phyloP scores from a whole-genome alignment of 2,329 filamentous ascomycete species.

The Diaporthe sp. region DNA sequence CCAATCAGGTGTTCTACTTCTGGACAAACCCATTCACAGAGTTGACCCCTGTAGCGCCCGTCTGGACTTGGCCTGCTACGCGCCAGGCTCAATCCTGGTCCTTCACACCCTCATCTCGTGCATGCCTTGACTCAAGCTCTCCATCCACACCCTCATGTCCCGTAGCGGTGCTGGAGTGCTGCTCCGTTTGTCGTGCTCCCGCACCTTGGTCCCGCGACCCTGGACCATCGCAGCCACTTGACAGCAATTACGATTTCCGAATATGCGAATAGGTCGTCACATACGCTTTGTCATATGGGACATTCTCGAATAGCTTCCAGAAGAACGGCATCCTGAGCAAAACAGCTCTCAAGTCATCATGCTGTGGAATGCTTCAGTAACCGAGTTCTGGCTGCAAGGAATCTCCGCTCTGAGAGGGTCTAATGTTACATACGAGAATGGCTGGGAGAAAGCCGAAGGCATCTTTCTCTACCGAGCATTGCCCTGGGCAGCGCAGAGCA shows the following conservation, averaged over 20 bases:
- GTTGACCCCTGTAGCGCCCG: constrained; percentile 26
- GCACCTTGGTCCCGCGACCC: constrained; percentile 29
- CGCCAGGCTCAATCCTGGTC: constrained; percentile 41
- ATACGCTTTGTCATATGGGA: constrained; percentile 16
- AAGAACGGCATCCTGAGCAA: not conserved
- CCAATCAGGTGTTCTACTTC: constrained; percentile 40
- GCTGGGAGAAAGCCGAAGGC: not conserved
- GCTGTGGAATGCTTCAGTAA: not conserved
- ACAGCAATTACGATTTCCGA: constrained; percentile 1
- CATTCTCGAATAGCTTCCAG: not conserved
- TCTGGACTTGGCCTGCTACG: constrained; percentile 36
- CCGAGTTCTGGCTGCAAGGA: not conserved
- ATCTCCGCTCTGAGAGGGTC: not conserved
- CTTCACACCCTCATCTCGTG: constrained; percentile 36
- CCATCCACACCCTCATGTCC: constrained; percentile 37
- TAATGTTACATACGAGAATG: constrained; percentile 3
- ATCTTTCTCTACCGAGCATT: not conserved
- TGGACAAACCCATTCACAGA: constrained; percentile 28
- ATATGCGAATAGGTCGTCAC: not conserved
- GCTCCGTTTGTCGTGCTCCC: constrained; percentile 30
- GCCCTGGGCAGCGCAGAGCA: constrained; percentile 28
- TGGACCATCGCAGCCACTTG: constrained; percentile 35
- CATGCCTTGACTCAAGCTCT: constrained; percentile 40
- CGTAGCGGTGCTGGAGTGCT: constrained; percentile 6
- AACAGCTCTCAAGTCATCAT: not conserved